phyloP scores from a whole-genome alignment of 768 basidiomycete genomes.

The Leucosporidium yakuticum region DNA sequence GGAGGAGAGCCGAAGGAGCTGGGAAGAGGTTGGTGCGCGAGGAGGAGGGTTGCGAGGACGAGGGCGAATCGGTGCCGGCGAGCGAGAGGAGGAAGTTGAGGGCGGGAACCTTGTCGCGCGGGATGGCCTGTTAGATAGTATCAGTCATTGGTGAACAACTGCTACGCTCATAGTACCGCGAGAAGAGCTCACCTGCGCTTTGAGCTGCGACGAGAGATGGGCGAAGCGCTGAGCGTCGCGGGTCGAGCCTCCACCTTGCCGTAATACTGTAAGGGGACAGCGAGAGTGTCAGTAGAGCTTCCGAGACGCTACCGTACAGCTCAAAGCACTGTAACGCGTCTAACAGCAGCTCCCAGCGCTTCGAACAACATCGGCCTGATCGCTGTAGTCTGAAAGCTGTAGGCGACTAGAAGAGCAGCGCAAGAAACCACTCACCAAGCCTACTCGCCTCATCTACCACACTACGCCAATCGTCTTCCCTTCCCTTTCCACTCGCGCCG shows the following conservation, averaged over 20 bases:
- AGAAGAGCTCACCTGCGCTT: not conserved
- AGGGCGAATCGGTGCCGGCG: not conserved
- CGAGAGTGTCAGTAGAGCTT: no score
- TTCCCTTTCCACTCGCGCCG: not conserved
- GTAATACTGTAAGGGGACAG: not conserved
- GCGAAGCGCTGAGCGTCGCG: not conserved
- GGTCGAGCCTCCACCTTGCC: not conserved
- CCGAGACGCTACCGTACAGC: not conserved
- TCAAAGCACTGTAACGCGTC: no score
- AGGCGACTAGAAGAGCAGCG: not conserved
- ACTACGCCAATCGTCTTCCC: slow-evolving; percentile 4
- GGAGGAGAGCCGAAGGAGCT: not conserved
- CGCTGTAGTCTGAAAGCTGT: not conserved
- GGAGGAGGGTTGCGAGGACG: not conserved
- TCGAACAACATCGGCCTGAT: not conserved
- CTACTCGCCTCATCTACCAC: not conserved
- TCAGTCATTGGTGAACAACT: not conserved
- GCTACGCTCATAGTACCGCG: no score
- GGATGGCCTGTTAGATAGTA: not conserved
- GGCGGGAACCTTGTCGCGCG: not conserved
- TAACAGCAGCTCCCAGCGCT: not conserved
- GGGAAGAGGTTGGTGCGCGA: not conserved
- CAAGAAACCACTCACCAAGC: not conserved
- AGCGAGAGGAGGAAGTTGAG: slow-evolving; percentile 4
- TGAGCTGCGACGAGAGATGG: not conserved